phyloP scores from a whole-genome alignment of 2,329 filamentous ascomycete genomes.

The Chlorencoelia australis region DNA sequence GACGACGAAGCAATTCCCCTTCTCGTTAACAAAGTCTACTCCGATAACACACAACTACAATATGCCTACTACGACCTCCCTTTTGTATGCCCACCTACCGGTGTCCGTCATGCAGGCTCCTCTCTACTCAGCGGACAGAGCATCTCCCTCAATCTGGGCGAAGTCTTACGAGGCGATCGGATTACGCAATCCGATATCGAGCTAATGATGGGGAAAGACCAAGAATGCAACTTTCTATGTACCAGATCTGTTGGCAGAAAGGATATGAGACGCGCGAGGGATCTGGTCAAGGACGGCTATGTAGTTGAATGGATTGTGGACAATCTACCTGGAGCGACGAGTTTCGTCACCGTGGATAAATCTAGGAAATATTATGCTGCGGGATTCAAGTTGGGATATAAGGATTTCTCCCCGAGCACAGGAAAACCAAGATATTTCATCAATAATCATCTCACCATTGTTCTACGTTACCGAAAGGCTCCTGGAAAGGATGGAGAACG shows the following conservation, averaged over 20 bases:
- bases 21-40: slow-evolving; percentile 88
- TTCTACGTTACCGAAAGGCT: slow-evolving; percentile 67
- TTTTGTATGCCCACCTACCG: slow-evolving; percentile 74
- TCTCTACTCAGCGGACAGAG: slow-evolving; percentile 66
- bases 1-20: slow-evolving; percentile 70
- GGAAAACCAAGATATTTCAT: slow-evolving; percentile 60
- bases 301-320: slow-evolving; percentile 92
- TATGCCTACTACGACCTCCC: slow-evolving; percentile 85
- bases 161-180: slow-evolving; percentile 77
- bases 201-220: slow-evolving; percentile 65
- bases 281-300: slow-evolving; percentile 69
- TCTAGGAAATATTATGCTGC: slow-evolving; percentile 79
- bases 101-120: slow-evolving; percentile 52
- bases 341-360: slow-evolving; percentile 79
- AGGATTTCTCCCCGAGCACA: slow-evolving; percentile 50
- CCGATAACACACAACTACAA: slow-evolving; percentile 80
- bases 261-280: slow-evolving; percentile 56
- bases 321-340: slow-evolving; percentile 80
- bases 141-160: slow-evolving; percentile 74
- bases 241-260: slow-evolving; percentile 52
- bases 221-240: slow-evolving; percentile 64
- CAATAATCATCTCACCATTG: slow-evolving; percentile 82
- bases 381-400: slow-evolving; percentile 80
- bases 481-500: slow-evolving; percentile 57
- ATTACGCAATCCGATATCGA: slow-evolving; percentile 80